Percentiles rank a stretch among this genome's conserved stretches.
Evolutionary conservation across 2,329 filamentous ascomycete species (phyloP).

Genomic region (Raffaelea albimanens): DNA sequence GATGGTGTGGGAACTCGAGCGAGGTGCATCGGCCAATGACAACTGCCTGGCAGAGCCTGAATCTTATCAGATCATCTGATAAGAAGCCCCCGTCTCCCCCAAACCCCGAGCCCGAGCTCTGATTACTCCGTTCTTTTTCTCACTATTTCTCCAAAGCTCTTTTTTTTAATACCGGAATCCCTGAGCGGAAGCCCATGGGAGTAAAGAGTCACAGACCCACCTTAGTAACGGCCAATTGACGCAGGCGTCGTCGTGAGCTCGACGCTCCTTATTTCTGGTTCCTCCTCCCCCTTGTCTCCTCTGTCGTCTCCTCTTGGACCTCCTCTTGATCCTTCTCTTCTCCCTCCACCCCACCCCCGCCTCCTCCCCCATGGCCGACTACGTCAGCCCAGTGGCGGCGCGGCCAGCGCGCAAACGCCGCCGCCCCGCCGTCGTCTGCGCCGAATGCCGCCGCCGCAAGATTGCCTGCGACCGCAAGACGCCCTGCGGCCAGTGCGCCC

Average conservation of each 20-base stretch:
- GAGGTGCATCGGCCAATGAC: background rate
- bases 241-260: background rate
- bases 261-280: too few relatives aligned
- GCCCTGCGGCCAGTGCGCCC: slow-evolving; percentile 51
- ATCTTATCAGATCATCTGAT: slow-evolving; percentile 13
- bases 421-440: slow-evolving; percentile 38
- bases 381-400: background rate
- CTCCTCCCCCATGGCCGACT: background rate
- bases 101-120: background rate
- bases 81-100: slow-evolving; percentile 2
- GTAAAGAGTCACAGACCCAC: background rate
- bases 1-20: background rate
- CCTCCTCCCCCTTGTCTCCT: too few relatives aligned
- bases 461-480: slow-evolving; percentile 48
- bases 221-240: background rate
- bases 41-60: background rate
- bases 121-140: background rate
- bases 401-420: slow-evolving; percentile 12
- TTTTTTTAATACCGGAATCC: background rate
- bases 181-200: background rate
- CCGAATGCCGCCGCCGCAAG: slow-evolving; percentile 49
- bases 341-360: too few relatives aligned
- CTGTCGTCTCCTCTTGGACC: too few relatives aligned
- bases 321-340: too few relatives aligned
- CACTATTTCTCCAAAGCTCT: background rate